Percentiles rank a stretch among this genome's conserved stretches.
phyloP scores from a whole-genome alignment of 2,329 filamentous ascomycete species.

The Cladophialophora psammophila region DNA sequence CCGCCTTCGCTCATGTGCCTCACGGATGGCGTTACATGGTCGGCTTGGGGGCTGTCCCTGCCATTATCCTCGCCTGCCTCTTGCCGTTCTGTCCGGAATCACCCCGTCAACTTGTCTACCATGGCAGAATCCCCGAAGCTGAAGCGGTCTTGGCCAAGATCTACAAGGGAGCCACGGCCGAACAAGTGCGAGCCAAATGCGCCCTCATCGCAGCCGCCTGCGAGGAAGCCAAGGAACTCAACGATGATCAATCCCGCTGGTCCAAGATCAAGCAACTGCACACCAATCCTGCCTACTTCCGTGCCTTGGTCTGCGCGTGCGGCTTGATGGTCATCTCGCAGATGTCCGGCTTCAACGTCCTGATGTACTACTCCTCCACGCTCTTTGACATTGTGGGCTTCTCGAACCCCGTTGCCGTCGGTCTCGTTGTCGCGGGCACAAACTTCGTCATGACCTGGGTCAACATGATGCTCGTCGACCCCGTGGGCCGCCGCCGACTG shows the following conservation, averaged over 20 bases:
- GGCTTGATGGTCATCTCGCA: conserved; percentile 88
- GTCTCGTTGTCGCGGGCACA: conserved; percentile 75
- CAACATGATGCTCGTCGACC: conserved; percentile 72
- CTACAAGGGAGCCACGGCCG: conserved; percentile 71
- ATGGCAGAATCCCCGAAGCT: conserved; percentile 60
- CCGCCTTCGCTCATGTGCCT: conserved; percentile 68
- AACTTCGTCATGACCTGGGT: conserved; percentile 69
- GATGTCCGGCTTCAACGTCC: conserved; percentile 85
- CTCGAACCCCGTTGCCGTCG: conserved; percentile 77
- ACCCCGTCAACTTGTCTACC: conserved; percentile 56
- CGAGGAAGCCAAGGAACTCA: conserved; percentile 29
- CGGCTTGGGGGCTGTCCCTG: conserved; percentile 80
- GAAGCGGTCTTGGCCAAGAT: conserved; percentile 69
- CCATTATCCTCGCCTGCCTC: conserved; percentile 71
- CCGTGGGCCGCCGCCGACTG: conserved; percentile 77
- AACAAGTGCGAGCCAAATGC: conserved; percentile 64
- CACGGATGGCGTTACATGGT: conserved; percentile 72
- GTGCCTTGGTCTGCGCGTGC: conserved; percentile 84
- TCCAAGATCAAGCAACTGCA: conserved; percentile 49
- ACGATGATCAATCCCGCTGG: conserved; percentile 33
- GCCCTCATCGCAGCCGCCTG: conserved; percentile 33
- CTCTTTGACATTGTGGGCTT: conserved; percentile 82
- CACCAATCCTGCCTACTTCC: conserved; percentile 43
- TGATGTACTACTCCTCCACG: conserved; percentile 90
- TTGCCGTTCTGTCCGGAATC: conserved; percentile 76